phyloP scores from a whole-genome alignment of 495 filamentous ascomycete species.

The Xylaria castorea region DNA sequence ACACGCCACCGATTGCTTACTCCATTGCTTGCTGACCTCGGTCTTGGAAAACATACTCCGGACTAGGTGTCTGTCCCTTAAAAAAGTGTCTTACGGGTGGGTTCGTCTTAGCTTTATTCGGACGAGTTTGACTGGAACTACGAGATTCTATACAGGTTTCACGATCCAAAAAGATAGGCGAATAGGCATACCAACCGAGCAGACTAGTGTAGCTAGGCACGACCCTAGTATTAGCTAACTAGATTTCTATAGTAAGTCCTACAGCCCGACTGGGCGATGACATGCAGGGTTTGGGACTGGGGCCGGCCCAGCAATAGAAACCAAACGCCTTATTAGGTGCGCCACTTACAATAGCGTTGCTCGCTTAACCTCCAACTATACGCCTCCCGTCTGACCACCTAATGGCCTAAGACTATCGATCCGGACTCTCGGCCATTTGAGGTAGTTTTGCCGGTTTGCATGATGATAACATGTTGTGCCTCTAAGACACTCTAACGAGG shows the following conservation, averaged over 20 bases:
- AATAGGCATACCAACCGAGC: not conserved
- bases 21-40: not conserved
- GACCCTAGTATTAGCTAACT: not conserved
- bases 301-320: not conserved
- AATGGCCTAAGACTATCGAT: not conserved
- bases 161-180: not conserved
- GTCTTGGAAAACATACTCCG: not conserved
- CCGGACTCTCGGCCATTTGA: not conserved
- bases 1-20: not conserved
- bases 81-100: not conserved
- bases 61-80: not conserved
- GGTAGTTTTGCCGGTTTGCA: not conserved
- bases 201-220: not conserved
- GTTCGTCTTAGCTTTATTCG: not conserved
- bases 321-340: not conserved
- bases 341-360: conserved; percentile 10
- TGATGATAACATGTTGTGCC: not conserved
- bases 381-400: conserved; percentile 10
- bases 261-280: conserved; percentile 7
- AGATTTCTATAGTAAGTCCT: not conserved
- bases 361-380: not conserved
- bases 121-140: not conserved
- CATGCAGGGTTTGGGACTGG: not conserved
- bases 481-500: conserved; percentile 1
- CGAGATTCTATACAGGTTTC: not conserved